Base-by-base conservation (phyloP, 805 yeast genomes). In the Wickerhamomyces queroliae region DNA sequence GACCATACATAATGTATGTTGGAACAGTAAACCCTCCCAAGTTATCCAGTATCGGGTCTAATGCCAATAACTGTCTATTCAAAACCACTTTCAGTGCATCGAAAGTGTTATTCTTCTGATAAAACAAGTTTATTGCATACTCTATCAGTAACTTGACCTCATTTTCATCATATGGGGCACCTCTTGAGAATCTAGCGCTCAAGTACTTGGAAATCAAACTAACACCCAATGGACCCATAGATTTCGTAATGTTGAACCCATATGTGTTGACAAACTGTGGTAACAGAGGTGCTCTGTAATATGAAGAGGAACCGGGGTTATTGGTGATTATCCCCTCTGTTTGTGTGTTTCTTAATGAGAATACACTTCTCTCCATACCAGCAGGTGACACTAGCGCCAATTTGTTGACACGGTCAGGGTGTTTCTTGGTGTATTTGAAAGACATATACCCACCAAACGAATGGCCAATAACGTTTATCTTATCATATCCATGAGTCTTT, bases 381-480 rank as follows among this genome's bases (percentile, higher is more conserved):
- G 83, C 84, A 0, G 95, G 95, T 11, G 88, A 79, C 3, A 82
- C 72, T 18, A 85, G 62, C 2, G 83, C 65, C 47, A 86, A 59
- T 42, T 73, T 72, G 13, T 69, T 60, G 7, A 86, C 66, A 5
- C 67, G 55, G 0, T 72, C 55, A 0, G 89, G 87, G 49, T 80
- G 70, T 44, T 66, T 74, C 32, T 78, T 53, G 2, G 84, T 69
- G 55, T 82, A 85, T 7, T 80, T 73, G 36, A 75, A 74, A 0
- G 86, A 74, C 62, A 87, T 63, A 49, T 83, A 80, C 0, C 88
- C 93, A 24, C 95, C 95, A 46, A 76, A 78, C 0, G 95, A 84
- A 58, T 86, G 95, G 1, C 88, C 91, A 17, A 85, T 62, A 12
- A 86, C 53, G 50, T 75, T 82, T 29, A 86, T 70, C 44, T 74